phyloP scores from a whole-genome alignment of 1,139 yeast species.

The Yamadazyma kanchanaburiensis region DNA sequence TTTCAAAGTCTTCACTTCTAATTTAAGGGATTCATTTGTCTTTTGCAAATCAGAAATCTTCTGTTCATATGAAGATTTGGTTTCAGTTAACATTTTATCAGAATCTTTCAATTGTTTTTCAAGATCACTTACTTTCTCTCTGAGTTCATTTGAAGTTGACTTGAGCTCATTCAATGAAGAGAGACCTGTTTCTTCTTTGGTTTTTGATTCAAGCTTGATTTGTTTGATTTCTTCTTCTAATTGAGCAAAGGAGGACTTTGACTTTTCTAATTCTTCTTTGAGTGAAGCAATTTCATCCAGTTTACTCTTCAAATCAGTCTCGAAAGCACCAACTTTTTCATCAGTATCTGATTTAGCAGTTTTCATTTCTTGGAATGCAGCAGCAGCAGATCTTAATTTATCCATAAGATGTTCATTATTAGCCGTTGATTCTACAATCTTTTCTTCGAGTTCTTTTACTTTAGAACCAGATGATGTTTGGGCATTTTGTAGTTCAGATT shows the following conservation, averaged over 20 bases:
- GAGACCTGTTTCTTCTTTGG: background rate
- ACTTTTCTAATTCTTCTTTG: slow-evolving; percentile 1
- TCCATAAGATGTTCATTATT: slow-evolving; percentile 37
- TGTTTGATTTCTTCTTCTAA: too few species aligned
- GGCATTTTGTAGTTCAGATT: slow-evolving; percentile 11
- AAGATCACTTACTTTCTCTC: slow-evolving; percentile 2
- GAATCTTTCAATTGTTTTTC: slow-evolving; percentile 3
- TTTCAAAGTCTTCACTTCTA: too few species aligned
- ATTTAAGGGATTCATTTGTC: background rate
- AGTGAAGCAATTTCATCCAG: slow-evolving; percentile 2
- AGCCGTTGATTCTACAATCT: slow-evolving; percentile 29
- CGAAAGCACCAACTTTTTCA: slow-evolving; percentile 1
- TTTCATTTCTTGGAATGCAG: slow-evolving; percentile 40
- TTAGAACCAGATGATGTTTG: slow-evolving; percentile 13
- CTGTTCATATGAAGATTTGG: background rate
- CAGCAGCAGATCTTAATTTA: slow-evolving; percentile 46
- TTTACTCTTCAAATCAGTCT: slow-evolving; percentile 2
- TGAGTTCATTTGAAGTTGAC: slow-evolving; percentile 2
- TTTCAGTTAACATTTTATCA: too few species aligned
- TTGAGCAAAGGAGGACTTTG: too few species aligned
- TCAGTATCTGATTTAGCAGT: slow-evolving; percentile 18
- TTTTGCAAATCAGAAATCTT: background rate
- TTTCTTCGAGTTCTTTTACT: slow-evolving; percentile 20
- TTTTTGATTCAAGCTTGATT: background rate
- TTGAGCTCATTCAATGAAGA: slow-evolving; percentile 2